These are phyloP conservation scores for Primulina eburnea DNA, from an alignment of 257 asterid genomes.

Conservation along the genomic window DNA sequence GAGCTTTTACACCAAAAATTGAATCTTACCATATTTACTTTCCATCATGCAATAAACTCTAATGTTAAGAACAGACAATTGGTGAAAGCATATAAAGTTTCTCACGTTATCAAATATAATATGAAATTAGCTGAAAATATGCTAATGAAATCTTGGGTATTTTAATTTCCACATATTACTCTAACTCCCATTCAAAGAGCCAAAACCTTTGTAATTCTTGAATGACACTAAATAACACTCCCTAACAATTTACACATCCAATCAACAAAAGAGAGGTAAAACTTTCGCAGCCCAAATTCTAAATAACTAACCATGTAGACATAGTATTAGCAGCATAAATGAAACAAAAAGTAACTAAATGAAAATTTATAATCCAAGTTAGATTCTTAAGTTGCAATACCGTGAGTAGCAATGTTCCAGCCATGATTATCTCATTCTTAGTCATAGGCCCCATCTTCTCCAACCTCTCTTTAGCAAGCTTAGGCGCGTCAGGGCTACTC, in stretches of 20 bases:
- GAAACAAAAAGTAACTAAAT: too few species aligned
- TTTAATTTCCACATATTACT: too few species aligned
- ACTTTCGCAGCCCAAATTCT: not conserved
- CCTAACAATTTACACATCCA: not conserved
- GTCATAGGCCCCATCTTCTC: slow-evolving; percentile 97
- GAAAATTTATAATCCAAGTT: not conserved
- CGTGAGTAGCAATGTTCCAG: slow-evolving; percentile 88
- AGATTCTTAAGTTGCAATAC: slow-evolving; percentile 36
- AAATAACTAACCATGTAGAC: too few species aligned
- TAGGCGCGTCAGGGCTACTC: slow-evolving; percentile 96
- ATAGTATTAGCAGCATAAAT: too few species aligned
- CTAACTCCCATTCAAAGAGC: not conserved
- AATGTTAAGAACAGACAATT: not conserved
- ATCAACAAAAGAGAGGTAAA: not conserved
- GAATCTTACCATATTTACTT: not conserved
- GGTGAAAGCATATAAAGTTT: not conserved
- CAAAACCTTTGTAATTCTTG: not conserved
- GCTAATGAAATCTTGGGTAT: not conserved
- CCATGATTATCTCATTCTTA: slow-evolving; percentile 86
- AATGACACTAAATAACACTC: not conserved
- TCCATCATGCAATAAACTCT: not conserved
- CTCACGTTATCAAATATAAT: not conserved
- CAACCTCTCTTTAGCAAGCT: slow-evolving; percentile 81
- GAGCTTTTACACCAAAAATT: too few species aligned
- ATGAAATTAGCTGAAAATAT: not conserved